These are phyloP conservation scores for Albatrellus ellisii DNA, from an alignment of 768 basidiomycete genomes.

Conservation along the genomic window DNA sequence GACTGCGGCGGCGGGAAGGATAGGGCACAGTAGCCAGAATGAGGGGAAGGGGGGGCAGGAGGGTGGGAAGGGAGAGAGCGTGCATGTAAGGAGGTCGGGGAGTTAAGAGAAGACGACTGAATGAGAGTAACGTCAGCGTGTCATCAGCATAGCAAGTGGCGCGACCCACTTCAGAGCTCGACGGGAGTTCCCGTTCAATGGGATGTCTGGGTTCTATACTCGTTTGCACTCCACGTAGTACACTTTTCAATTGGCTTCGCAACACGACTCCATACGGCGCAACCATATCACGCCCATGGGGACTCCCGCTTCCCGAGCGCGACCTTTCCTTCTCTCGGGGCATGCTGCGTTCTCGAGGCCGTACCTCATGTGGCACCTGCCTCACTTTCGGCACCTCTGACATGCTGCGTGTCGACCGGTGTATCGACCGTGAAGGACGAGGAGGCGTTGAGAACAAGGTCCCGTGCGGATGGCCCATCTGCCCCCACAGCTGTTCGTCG, in stretches of 20 bases:
- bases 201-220: too few relatives aligned
- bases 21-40: neutral
- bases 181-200: too few relatives aligned
- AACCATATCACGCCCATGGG: too few relatives aligned
- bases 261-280: conserved; percentile 44
- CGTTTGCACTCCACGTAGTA: too few relatives aligned
- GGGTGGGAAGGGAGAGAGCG: conserved; percentile 13
- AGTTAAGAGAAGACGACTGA: conserved; percentile 9
- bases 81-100: conserved; percentile 8
- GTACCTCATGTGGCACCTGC: conserved; percentile 6
- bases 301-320: too few relatives aligned
- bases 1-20: neutral
- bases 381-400: conserved; percentile 9
- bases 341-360: conserved; percentile 16
- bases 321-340: neutral
- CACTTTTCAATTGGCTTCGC: conserved; percentile 32
- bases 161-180: neutral
- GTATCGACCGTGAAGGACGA: neutral
- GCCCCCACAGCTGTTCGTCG: conserved; percentile 16
- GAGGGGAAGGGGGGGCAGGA: conserved; percentile 2
- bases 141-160: neutral
- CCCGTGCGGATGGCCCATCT: conserved; percentile 7
- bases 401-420: conserved; percentile 11
- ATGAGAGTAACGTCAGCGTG: neutral
- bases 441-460: neutral